A percentile compares a stretch with the other conserved stretches of the same genome.
phyloP scores from a whole-genome alignment of 1,284 basidiomycete species.

The Tremellales sp. region DNA sequence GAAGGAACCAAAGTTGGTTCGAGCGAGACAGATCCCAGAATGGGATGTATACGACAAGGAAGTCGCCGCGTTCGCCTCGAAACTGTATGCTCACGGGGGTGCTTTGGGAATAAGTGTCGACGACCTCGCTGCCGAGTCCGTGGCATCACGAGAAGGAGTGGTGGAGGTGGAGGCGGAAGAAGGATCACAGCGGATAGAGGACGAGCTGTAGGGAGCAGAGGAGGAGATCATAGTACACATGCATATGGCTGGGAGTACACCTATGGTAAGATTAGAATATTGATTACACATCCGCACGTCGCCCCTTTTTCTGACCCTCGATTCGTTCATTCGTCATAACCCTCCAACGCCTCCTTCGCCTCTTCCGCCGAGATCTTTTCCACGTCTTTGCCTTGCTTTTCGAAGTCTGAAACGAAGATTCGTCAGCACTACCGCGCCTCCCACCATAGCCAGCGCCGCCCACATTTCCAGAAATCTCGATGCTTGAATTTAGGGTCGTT shows the following conservation, averaged over 20 bases:
- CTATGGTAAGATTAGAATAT: too few relatives aligned
- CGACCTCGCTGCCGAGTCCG: conserved; percentile 59
- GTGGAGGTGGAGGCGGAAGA: conserved; percentile 1
- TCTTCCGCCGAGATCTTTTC: conserved; percentile 38
- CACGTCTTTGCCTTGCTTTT: conserved; percentile 32
- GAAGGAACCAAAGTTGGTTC: conserved; percentile 93
- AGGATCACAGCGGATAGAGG: conserved; percentile 1
- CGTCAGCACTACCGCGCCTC: conserved; percentile 3
- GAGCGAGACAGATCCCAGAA: conserved; percentile 92
- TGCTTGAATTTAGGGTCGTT: conserved; percentile 42
- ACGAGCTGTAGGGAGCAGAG: neutral
- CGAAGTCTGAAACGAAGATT: conserved; percentile 26
- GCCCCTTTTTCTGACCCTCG: too few relatives aligned
- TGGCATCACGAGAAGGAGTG: conserved; percentile 3
- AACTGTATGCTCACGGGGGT: conserved; percentile 46
- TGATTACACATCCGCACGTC: too few relatives aligned
- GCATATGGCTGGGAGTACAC: too few relatives aligned
- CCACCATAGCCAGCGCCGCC: conserved; percentile 6
- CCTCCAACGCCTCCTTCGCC: conserved; percentile 40
- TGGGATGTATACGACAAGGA: conserved; percentile 84
- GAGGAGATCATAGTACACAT: too few relatives aligned
- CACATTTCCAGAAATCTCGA: conserved; percentile 45
- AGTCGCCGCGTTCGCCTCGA: conserved; percentile 59
- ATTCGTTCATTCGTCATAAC: too few relatives aligned
- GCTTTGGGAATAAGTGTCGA: conserved; percentile 61